Conservation (phyloP, 176 grass and related monocot species). For the Phoenix roebelenii region DNA sequence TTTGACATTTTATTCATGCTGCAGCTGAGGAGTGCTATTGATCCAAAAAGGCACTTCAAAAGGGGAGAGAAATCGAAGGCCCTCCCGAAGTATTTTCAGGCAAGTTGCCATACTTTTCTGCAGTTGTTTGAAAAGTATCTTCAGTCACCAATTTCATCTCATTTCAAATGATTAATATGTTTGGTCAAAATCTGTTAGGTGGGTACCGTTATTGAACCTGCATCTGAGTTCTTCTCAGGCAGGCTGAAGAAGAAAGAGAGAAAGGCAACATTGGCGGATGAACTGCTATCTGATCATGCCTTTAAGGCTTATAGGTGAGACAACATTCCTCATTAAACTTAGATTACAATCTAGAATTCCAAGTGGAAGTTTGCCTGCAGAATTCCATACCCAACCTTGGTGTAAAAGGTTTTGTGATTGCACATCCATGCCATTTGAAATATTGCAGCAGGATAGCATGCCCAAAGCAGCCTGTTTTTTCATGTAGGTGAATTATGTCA, state of each 20-base stretch:
- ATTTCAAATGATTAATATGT: conserved; percentile 6
- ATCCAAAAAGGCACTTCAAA: conserved; percentile 96
- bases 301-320: conserved; percentile 71
- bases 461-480: no score
- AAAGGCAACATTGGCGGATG: conserved; percentile 64
- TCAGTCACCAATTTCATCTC: neutral
- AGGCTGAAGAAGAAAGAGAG: conserved; percentile 70
- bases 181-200: conserved; percentile 39
- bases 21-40: conserved; percentile 74
- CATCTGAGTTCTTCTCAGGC: conserved; percentile 75
- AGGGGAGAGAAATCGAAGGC: conserved; percentile 59
- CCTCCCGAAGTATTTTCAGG: conserved; percentile 85
- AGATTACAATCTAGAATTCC: neutral
- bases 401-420: no score
- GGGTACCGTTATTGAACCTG: conserved; percentile 65
- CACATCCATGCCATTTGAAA: no score
- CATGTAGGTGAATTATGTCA: no score
- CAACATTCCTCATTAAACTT: neutral
- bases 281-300: conserved; percentile 58
- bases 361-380: neutral
- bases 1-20: conserved; percentile 10
- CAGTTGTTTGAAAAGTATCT: no score
- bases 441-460: no score
- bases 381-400: neutral
- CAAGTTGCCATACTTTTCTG: conserved; percentile 13